Conservation (phyloP, 768 basidiomycete species). For the Gyrodon lividus region DNA sequence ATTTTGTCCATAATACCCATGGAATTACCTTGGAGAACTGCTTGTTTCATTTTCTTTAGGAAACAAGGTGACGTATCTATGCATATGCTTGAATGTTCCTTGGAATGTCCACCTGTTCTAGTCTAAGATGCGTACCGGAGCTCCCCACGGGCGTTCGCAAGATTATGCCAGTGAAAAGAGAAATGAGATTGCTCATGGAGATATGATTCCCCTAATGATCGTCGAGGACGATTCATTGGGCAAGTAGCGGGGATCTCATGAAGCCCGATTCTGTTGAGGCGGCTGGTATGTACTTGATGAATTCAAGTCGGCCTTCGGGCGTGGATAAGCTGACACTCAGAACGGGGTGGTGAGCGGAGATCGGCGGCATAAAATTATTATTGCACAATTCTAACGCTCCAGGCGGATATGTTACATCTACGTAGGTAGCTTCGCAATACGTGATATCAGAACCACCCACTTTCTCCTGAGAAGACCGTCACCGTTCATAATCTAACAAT, state of each 20-base stretch:
- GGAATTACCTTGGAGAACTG: constrained; percentile 4
- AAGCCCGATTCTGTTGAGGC: constrained; percentile 8
- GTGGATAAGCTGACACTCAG: too few relatives aligned
- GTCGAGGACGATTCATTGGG: constrained; percentile 4
- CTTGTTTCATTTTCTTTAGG: not conserved
- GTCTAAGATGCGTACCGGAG: too few relatives aligned
- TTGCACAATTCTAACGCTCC: not conserved
- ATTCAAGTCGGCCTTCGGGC: too few relatives aligned
- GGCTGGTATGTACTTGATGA: too few relatives aligned
- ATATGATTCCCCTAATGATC: constrained; percentile 6
- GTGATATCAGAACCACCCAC: not conserved
- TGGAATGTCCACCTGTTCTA: too few relatives aligned
- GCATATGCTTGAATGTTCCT: too few relatives aligned
- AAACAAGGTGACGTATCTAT: too few relatives aligned
- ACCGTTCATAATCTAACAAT: constrained; percentile 3
- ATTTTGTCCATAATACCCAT: constrained; percentile 22
- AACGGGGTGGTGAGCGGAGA: not conserved
- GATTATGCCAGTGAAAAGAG: constrained; percentile 1
- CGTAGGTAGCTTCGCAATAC: not conserved
- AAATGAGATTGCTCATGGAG: not conserved
- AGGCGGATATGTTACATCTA: not conserved
- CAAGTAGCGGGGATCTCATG: constrained; percentile 22
- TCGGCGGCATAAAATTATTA: not conserved
- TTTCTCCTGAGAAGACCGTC: too few relatives aligned
- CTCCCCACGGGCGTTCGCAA: not conserved